A percentile compares a stretch with the other conserved stretches of the same genome.
Conservation (phyloP, 2,329 filamentous ascomycete species). For the Fusarium sp. region DNA sequence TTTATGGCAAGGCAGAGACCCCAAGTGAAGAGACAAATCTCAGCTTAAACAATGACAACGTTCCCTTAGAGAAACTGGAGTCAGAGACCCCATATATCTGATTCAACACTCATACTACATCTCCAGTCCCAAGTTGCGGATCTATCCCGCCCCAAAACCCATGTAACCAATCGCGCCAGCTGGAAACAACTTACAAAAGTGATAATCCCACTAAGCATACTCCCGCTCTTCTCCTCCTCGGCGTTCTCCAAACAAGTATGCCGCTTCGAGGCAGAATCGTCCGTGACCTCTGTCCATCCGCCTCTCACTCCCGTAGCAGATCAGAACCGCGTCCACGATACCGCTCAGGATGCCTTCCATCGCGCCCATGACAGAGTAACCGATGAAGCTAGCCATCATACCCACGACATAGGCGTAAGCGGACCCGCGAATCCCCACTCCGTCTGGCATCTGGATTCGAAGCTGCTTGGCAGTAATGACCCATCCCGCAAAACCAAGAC, state of each 20-base stretch:
- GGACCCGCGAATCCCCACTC: constrained; percentile 75
- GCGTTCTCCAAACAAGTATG: constrained; percentile 84
- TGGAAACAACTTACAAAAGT: constrained; percentile 19
- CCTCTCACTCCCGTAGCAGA: constrained; percentile 95
- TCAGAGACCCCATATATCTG: background rate
- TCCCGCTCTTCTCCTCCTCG: constrained; percentile 48
- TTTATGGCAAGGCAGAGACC: background rate
- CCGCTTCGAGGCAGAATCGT: constrained; percentile 92
- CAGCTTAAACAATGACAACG: background rate
- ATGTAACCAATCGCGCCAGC: constrained; percentile 30
- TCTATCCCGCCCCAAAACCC: constrained; percentile 33
- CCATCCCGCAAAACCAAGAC: constrained; percentile 95
- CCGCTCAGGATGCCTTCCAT: constrained; percentile 91
- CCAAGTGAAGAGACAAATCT: background rate
- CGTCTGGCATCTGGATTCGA: constrained; percentile 67
- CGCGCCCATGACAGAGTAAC: constrained; percentile 90
- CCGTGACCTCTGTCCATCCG: constrained; percentile 74
- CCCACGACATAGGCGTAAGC: constrained; percentile 96
- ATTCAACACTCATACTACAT: constrained; percentile 10
- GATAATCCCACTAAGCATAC: constrained; percentile 39
- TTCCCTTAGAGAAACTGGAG: background rate
- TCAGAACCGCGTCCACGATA: constrained; percentile 87
- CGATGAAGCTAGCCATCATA: constrained; percentile 91
- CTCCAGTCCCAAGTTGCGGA: background rate
- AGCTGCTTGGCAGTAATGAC: constrained; percentile 89